Percentiles rank a stretch among this genome's conserved stretches.
Evolutionary conservation across 164 flowering plant species (phyloP).

Genomic region (Malania oleifera): DNA sequence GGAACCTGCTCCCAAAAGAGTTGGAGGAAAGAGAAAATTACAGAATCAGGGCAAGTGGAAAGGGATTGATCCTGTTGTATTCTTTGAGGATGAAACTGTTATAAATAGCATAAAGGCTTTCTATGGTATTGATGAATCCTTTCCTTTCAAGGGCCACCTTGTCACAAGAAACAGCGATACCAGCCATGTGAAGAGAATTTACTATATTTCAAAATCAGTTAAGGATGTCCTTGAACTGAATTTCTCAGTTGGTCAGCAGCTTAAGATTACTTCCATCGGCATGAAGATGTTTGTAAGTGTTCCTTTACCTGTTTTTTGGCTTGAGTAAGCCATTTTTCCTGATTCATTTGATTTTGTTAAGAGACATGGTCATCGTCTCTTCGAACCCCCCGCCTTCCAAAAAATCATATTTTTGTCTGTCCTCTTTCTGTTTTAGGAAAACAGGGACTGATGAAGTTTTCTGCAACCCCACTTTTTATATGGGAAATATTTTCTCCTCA

Average conservation of each 20-base stretch:
- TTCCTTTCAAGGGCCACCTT: constrained; percentile 71
- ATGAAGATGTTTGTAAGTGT: constrained; percentile 93
- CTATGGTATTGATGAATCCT: constrained; percentile 79
- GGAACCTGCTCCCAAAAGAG: constrained; percentile 26
- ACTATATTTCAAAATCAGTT: constrained; percentile 79
- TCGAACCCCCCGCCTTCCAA: too few relatives aligned
- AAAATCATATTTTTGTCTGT: too few relatives aligned
- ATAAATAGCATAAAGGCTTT: constrained; percentile 59
- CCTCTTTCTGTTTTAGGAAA: too few relatives aligned
- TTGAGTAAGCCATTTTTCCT: too few relatives aligned
- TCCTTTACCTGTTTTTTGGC: not conserved
- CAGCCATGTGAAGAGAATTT: constrained; percentile 76
- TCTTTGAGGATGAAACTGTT: constrained; percentile 59
- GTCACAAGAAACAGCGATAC: constrained; percentile 71
- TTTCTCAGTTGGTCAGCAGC: constrained; percentile 73
- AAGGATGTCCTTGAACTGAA: constrained; percentile 71
- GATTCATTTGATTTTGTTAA: too few relatives aligned
- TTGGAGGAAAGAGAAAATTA: constrained; percentile 51
- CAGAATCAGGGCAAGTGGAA: constrained; percentile 87
- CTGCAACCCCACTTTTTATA: too few relatives aligned
- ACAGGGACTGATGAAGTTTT: too few relatives aligned
- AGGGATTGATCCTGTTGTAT: constrained; percentile 92
- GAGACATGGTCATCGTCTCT: too few relatives aligned
- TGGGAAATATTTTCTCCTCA: too few relatives aligned
- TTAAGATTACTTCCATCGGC: constrained; percentile 87